Evolutionary conservation across 352 stramenopile genomes (phyloP).

Genomic region (Globisporangium mamillatum): DNA sequence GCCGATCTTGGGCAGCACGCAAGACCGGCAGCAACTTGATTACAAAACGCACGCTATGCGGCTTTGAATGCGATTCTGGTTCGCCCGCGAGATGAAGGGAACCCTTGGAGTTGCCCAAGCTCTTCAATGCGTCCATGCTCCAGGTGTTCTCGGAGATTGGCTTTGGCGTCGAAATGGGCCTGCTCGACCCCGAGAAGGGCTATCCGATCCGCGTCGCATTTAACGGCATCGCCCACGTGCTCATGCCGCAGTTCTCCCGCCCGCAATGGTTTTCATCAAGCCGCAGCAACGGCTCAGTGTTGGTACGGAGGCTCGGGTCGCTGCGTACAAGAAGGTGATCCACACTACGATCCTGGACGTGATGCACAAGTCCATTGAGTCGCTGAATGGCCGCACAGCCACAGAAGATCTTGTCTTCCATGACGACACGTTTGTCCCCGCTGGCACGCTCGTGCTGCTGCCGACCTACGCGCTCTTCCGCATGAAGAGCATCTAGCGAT

Average conservation of each 20-base stretch:
- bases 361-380: constrained; percentile 36
- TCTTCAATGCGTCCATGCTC: constrained; percentile 43
- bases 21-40: constrained; percentile 56
- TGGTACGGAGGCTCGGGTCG: constrained; percentile 33
- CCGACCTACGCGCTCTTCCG: constrained; percentile 33
- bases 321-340: constrained; percentile 40
- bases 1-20: constrained; percentile 35
- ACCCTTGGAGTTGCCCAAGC: constrained; percentile 34
- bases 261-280: constrained; percentile 57
- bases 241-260: constrained; percentile 31
- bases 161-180: constrained; percentile 46
- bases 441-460: constrained; percentile 30
- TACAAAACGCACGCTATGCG: constrained; percentile 32
- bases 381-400: constrained; percentile 33
- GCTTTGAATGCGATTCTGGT: constrained; percentile 30
- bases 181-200: constrained; percentile 39
- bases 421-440: constrained; percentile 35
- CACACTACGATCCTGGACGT: constrained; percentile 49
- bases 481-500: constrained; percentile 31
- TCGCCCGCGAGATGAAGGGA: constrained; percentile 15
- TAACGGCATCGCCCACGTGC: constrained; percentile 31
- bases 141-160: constrained; percentile 57
- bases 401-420: constrained; percentile 33
- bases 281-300: constrained; percentile 32
- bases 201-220: constrained; percentile 54